Evolutionary conservation across 768 basidiomycete genomes (phyloP), one percentile per base, ranked within the genome.

Genomic region (Hygrophoropsis aurantiaca): DNA sequence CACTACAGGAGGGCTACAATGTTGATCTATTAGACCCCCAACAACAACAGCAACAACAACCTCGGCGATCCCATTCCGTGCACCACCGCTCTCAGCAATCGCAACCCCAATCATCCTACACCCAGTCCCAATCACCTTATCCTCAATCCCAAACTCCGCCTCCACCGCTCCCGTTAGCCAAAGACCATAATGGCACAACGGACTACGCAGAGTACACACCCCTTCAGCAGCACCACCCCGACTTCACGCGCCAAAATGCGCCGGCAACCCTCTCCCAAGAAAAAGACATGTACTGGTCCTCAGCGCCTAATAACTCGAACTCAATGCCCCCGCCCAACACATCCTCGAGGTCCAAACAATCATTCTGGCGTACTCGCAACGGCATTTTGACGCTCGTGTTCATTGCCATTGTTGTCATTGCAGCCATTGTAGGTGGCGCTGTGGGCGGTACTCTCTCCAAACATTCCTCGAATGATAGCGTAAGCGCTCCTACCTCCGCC

Each of bases 1-100:
- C n/a, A n/a, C n/a, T n/a, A n/a, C 52, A 82, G 80, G 74, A 74
- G 66, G 79, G 81, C 2, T 82, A 82, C 62, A 74, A 74, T 44
- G 69, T 78, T 46, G 74, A 77, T 54, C 57, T 81, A 15, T 62
- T 75, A 30, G 55, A 66, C 13, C 54, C 58, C 26, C 52, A 46
- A 23, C 54, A 11, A 49, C 49, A 25, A 39, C 40, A 25, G 37
- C 50, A 44, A 42, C 46, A 41, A 56, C 56, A 55, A 49, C 47
- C 42, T 25, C 54, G 57, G 21, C 68, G 60, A 47, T 53, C 54
- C 21, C 52, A 37, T 15, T 55, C 50, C 41, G 9, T 50, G 55
- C 33, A 51, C 63, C 9, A 37, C 57, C 20, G 44, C 42, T 46
- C 37, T 41, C 26, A 40, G 27, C 6, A 40, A 46, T 20, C 27